These are phyloP conservation scores for Leishmania arabica DNA, from an alignment of 208 protist genomes.

Conservation along the genomic window DNA sequence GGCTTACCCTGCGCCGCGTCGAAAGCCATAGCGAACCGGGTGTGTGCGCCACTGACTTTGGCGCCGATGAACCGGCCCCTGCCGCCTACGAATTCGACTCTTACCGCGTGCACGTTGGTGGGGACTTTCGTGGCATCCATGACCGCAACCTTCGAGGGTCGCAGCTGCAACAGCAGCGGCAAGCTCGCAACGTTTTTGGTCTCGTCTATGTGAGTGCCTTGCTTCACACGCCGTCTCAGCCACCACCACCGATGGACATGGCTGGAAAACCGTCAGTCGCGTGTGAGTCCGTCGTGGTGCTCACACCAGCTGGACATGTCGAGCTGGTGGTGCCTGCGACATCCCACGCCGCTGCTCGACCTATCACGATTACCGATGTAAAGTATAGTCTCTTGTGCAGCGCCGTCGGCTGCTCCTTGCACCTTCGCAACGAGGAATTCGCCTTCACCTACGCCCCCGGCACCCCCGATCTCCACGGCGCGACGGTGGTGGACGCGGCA, in stretches of 20 bases:
- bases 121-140: not conserved
- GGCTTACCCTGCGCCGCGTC: not conserved
- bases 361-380: conserved; percentile 49
- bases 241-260: not conserved
- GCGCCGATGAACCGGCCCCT: not conserved
- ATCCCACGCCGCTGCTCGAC: not conserved
- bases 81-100: not conserved
- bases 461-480: conserved; percentile 29
- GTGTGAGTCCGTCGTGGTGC: conserved; percentile 40
- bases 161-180: not conserved
- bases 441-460: conserved; percentile 44
- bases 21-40: not conserved
- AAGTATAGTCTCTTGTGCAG: conserved; percentile 47
- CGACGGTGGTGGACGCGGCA: conserved; percentile 16
- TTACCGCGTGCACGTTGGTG: not conserved
- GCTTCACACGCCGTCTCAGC: not conserved
- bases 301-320: conserved; percentile 47
- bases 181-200: not conserved
- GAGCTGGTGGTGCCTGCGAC: conserved; percentile 34
- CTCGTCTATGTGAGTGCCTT: conserved; percentile 9
- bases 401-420: conserved; percentile 48
- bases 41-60: not conserved
- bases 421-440: conserved; percentile 29
- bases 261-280: conserved; percentile 2
- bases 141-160: not conserved